phyloP scores from a whole-genome alignment of 2,329 filamentous ascomycete genomes.

The Aspergillus sp. region DNA sequence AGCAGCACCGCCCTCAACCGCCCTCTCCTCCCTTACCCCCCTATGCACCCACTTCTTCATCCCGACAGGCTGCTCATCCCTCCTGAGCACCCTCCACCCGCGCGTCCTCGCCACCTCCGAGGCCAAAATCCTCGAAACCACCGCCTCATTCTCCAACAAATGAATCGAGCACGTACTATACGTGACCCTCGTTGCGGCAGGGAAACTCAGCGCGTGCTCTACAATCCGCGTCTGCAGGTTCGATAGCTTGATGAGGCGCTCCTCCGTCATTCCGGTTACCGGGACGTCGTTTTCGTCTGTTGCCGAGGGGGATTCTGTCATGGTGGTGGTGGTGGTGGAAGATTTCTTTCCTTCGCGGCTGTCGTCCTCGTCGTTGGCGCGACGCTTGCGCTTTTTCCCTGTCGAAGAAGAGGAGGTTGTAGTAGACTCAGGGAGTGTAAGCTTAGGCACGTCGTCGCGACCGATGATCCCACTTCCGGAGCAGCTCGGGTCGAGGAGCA shows the following conservation, averaged over 20 bases:
- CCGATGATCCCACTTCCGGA: constrained; percentile 94
- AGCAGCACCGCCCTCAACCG: background rate
- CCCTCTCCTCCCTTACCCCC: constrained; percentile 53
- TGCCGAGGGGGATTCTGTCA: constrained; percentile 20
- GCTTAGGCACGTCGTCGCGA: constrained; percentile 72
- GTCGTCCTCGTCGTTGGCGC: constrained; percentile 18
- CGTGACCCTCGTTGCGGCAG: constrained; percentile 71
- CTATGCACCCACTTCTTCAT: constrained; percentile 74
- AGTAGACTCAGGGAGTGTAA: constrained; percentile 59
- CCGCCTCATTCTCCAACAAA: constrained; percentile 81
- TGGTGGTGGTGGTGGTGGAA: background rate
- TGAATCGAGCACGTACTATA: constrained; percentile 95
- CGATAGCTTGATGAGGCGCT: constrained; percentile 71
- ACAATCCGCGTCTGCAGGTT: constrained; percentile 81
- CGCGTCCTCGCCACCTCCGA: constrained; percentile 65
- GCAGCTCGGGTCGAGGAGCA: constrained; percentile 91
- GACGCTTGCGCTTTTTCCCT: constrained; percentile 50
- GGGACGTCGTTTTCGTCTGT: constrained; percentile 41
- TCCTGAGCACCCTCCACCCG: constrained; percentile 76
- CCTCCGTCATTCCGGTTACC: constrained; percentile 50
- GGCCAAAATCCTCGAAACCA: constrained; percentile 70
- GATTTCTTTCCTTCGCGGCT: background rate
- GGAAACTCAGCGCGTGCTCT: constrained; percentile 81
- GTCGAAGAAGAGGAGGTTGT: constrained; percentile 2
- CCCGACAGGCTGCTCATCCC: constrained; percentile 73